These are phyloP conservation scores for Phytophthora parvispora DNA, from an alignment of 352 stramenopile species.

Conservation along the genomic window DNA sequence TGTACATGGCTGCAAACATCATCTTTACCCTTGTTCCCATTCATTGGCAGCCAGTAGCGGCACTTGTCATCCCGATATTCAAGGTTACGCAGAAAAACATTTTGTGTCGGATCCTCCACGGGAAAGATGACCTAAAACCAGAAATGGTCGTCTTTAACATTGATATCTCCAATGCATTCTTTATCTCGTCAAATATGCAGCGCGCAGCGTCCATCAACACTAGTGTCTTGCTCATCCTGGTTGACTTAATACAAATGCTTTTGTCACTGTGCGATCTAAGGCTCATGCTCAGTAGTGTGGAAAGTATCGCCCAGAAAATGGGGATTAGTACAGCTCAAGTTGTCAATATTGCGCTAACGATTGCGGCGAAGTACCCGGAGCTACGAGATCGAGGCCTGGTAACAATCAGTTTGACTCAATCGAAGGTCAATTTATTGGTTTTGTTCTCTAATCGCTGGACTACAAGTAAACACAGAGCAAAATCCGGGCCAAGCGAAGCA, in stretches of 20 bases:
- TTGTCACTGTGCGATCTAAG: conserved; percentile 33
- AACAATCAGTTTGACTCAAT: neutral
- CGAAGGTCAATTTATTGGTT: conserved; percentile 10
- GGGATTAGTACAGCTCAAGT: conserved; percentile 3
- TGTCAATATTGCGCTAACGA: conserved; percentile 4
- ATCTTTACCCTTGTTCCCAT: too few relatives aligned
- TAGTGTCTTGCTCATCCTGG: conserved; percentile 30
- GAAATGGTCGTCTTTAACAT: neutral
- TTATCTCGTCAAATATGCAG: conserved; percentile 50
- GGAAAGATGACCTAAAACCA: too few relatives aligned
- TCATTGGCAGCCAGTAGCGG: too few relatives aligned
- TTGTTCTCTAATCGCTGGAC: conserved; percentile 2
- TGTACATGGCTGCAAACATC: too few relatives aligned
- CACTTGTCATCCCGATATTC: neutral
- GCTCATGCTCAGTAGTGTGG: conserved; percentile 20
- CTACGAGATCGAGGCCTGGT: neutral
- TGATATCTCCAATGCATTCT: conserved; percentile 37
- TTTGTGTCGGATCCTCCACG: neutral
- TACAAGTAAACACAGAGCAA: neutral
- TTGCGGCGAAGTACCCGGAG: conserved; percentile 13
- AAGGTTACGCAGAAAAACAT: neutral
- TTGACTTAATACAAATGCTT: conserved; percentile 41
- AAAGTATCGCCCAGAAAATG: conserved; percentile 14
- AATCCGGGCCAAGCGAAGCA: neutral
- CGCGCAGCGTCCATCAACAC: conserved; percentile 31